Conservation (phyloP, 176 grass and related monocot genomes). For the Avena sativa region DNA sequence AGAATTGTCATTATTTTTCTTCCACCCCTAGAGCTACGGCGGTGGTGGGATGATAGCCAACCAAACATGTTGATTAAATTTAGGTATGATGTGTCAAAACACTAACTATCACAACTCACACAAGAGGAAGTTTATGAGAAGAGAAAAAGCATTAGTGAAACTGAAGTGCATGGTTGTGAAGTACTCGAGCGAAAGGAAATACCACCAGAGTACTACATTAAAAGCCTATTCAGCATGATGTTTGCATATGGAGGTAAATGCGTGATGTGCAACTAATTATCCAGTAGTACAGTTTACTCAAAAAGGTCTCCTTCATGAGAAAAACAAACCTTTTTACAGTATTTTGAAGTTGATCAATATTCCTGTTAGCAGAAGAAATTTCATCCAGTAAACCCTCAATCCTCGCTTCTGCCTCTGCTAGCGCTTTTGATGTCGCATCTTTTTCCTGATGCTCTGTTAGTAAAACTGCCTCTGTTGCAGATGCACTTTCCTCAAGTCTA, state of each 20-base stretch:
- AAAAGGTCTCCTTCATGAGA: constrained; percentile 17
- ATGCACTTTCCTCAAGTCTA: constrained; percentile 64
- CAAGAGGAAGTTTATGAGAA: constrained; percentile 30
- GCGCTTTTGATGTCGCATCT: constrained; percentile 55
- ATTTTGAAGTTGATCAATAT: constrained; percentile 70
- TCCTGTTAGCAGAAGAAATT: constrained; percentile 60
- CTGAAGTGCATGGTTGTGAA: constrained; percentile 1
- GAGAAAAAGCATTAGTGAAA: not conserved
- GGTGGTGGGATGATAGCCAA: constrained; percentile 14
- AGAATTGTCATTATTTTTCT: constrained; percentile 12
- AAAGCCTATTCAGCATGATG: constrained; percentile 21
- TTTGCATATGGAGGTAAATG: constrained; percentile 35
- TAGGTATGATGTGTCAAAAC: constrained; percentile 9
- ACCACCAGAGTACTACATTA: constrained; percentile 2
- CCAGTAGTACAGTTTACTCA: constrained; percentile 32
- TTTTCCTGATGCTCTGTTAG: constrained; percentile 64
- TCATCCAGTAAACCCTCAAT: constrained; percentile 58
- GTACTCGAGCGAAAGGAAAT: constrained; percentile 29
- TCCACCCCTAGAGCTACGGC: constrained; percentile 16
- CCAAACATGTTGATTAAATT: constrained; percentile 12
- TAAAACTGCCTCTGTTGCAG: constrained; percentile 60
- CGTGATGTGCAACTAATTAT: constrained; percentile 39
- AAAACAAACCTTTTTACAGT: constrained; percentile 64
- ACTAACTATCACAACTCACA: constrained; percentile 30
- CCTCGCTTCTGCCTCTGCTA: constrained; percentile 59